These are phyloP conservation scores for Hypoxylon sp. DNA, from an alignment of 2,329 filamentous ascomycete genomes.

Conservation along the genomic window DNA sequence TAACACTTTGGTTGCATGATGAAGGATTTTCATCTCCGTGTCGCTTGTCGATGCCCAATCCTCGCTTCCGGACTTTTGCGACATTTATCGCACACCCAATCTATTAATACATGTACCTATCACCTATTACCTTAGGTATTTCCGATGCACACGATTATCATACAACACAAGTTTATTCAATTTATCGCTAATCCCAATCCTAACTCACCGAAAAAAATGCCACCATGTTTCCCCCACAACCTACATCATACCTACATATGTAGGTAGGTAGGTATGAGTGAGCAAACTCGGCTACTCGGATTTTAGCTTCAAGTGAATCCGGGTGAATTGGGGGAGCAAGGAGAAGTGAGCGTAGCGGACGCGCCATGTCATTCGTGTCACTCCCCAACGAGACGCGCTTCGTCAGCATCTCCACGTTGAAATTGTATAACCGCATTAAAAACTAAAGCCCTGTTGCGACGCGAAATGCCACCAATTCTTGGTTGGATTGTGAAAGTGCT, in stretches of 20 bases:
- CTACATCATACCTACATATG: constrained; percentile 2
- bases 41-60: constrained; percentile 44
- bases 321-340: not conserved
- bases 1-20: constrained; percentile 32
- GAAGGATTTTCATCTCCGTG: constrained; percentile 43
- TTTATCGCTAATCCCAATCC: constrained; percentile 1
- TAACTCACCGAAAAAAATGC: constrained; percentile 22
- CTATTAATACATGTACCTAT: constrained; percentile 20
- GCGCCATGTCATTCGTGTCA: constrained; percentile 31
- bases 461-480: constrained; percentile 15
- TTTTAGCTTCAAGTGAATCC: constrained; percentile 12
- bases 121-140: not conserved
- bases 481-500: constrained; percentile 31
- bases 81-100: constrained; percentile 31
- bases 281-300: constrained; percentile 26
- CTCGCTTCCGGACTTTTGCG: constrained; percentile 39
- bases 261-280: constrained; percentile 7
- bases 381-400: constrained; percentile 25
- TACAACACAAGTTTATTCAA: constrained; percentile 18
- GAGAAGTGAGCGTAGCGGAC: constrained; percentile 16
- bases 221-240: not conserved
- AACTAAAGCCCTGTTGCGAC: constrained; percentile 3
- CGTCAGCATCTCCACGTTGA: constrained; percentile 26
- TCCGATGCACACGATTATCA: constrained; percentile 16
- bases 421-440: constrained; percentile 14